Evolutionary conservation across 495 filamentous ascomycete genomes (phyloP).

Genomic region (Umbilicaria muhlenbergii): DNA sequence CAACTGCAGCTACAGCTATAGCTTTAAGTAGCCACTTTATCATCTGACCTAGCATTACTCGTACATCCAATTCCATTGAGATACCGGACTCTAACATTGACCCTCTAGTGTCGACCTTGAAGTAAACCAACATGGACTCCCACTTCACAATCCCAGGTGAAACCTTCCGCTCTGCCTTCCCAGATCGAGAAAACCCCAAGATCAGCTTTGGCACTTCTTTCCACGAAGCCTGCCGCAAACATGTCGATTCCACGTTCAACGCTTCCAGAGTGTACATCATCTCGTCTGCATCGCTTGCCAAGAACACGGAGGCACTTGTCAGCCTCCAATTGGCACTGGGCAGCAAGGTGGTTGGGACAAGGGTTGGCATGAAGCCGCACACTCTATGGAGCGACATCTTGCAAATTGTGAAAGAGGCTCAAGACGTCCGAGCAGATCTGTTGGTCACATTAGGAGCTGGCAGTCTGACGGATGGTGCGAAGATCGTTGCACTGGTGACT

Average conservation of each 20-base stretch:
- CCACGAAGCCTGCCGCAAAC: constrained; percentile 30
- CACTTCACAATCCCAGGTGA: no score
- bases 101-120: no score
- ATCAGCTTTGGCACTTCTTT: constrained; percentile 39
- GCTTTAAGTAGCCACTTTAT: no score
- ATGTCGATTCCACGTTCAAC: constrained; percentile 33
- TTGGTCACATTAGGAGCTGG: constrained; percentile 47
- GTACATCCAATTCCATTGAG: no score
- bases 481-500: constrained; percentile 37
- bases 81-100: no score
- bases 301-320: constrained; percentile 34
- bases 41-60: no score
- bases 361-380: constrained; percentile 43
- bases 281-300: constrained; percentile 39
- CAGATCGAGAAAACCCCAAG: constrained; percentile 10
- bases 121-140: no score
- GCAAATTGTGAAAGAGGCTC: constrained; percentile 33
- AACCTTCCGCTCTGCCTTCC: no score
- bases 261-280: constrained; percentile 43
- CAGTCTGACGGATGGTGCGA: constrained; percentile 44
- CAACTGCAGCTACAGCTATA: no score
- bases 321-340: constrained; percentile 26
- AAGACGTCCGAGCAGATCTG: constrained; percentile 32
- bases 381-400: constrained; percentile 44
- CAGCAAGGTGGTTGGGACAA: constrained; percentile 30